A percentile compares a stretch with the other conserved stretches of the same genome.
Evolutionary conservation across 441 rosid species (phyloP).

Genomic region (Populus hybrid): DNA sequence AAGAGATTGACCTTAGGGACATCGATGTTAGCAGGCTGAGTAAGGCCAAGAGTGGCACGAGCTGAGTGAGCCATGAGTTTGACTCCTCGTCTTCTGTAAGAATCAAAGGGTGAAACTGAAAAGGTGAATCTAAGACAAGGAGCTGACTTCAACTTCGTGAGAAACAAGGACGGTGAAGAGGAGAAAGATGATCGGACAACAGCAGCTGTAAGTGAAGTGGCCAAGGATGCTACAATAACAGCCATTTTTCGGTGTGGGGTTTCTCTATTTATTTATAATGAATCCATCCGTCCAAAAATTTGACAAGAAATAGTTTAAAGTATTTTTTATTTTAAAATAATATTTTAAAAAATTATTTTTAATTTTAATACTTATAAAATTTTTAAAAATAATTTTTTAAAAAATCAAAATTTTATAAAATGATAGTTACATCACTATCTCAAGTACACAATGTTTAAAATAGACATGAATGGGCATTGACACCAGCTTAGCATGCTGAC

Average conservation of each 20-base stretch:
- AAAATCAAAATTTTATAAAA: too few relatives aligned
- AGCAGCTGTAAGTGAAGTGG: slow-evolving; percentile 28
- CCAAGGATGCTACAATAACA: slow-evolving; percentile 44
- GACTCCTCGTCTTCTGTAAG: slow-evolving; percentile 25
- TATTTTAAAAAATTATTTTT: too few relatives aligned
- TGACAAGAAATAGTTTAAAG: too few relatives aligned
- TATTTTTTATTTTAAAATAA: too few relatives aligned
- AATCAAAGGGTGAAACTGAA: slow-evolving; percentile 16
- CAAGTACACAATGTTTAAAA: too few relatives aligned
- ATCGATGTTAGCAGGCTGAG: slow-evolving; percentile 51
- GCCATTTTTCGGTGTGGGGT: slow-evolving; percentile 45
- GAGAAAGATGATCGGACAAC: slow-evolving; percentile 21
- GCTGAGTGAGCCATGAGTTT: slow-evolving; percentile 59
- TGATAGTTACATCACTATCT: too few relatives aligned
- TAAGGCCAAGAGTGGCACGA: slow-evolving; percentile 76
- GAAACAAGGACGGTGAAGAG: slow-evolving; percentile 22
- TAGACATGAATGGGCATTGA: too few relatives aligned
- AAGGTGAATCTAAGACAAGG: slow-evolving; percentile 27
- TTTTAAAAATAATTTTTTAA: too few relatives aligned
- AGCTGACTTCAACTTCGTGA: slow-evolving; percentile 18
- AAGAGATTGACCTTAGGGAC: slow-evolving; percentile 47
- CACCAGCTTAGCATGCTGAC: too few relatives aligned
- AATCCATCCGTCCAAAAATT: background rate
- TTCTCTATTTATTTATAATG: slow-evolving; percentile 20
- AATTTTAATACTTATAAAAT: too few relatives aligned